Evolutionary conservation across 345 rosid genomes (phyloP).

Genomic region (Pugionium cornutum): DNA sequence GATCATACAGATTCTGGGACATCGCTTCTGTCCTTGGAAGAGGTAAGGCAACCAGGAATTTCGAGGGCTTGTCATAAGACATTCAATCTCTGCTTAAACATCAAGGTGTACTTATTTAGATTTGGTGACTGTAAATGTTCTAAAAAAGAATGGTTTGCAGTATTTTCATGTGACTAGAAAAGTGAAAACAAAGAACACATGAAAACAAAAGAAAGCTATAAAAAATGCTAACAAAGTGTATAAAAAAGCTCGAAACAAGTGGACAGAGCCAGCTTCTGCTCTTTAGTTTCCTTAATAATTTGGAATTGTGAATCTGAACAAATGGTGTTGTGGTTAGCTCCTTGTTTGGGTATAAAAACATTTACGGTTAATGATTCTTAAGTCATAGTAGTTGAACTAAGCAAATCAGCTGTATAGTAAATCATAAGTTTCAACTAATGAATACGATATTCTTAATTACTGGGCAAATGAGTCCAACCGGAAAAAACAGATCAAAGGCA

Average conservation of each 20-base stretch:
- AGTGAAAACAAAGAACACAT: constrained; percentile 7
- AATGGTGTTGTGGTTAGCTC: background rate
- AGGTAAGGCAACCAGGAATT: background rate
- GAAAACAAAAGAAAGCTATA: constrained; percentile 21
- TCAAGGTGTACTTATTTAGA: background rate
- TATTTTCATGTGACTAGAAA: constrained; percentile 25
- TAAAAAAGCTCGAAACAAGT: too few species aligned
- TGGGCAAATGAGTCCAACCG: too few species aligned
- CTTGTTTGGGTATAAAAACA: background rate
- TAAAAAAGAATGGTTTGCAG: constrained; percentile 11
- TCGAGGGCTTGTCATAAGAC: too few species aligned
- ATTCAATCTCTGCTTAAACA: too few species aligned
- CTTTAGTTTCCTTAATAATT: constrained; percentile 25
- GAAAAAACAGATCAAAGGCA: too few species aligned
- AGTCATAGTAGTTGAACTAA: too few species aligned
- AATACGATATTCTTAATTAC: too few species aligned
- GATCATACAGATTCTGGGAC: constrained; percentile 17
- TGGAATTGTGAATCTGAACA: background rate
- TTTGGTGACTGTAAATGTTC: constrained; percentile 10
- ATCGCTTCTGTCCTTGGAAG: constrained; percentile 11
- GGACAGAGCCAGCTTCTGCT: constrained; percentile 14
- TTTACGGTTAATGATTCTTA: too few species aligned
- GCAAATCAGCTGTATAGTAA: too few species aligned
- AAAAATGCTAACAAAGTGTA: too few species aligned
- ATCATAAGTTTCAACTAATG: too few species aligned